Conservation (phyloP, 495 filamentous ascomycete genomes). For the Penicillium nucicola region DNA sequence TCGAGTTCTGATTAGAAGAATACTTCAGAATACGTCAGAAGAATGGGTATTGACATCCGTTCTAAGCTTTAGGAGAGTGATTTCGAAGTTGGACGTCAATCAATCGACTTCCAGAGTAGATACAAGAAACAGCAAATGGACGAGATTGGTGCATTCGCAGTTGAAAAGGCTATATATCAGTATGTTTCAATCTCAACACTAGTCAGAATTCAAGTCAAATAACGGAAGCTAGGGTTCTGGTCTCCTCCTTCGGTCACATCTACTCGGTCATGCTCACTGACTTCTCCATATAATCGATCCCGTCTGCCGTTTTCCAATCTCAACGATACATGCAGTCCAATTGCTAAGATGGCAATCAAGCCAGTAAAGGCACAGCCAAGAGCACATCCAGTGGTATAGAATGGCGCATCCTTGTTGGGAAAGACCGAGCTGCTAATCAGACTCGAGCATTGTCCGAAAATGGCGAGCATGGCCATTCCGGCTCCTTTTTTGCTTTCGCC, state of each 20-base stretch:
- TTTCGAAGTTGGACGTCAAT: too few species aligned
- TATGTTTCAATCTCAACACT: too few species aligned
- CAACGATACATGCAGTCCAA: slow-evolving; percentile 24
- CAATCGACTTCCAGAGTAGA: too few species aligned
- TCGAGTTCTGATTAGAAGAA: too few species aligned
- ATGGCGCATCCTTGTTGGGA: slow-evolving; percentile 20
- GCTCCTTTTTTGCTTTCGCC: slow-evolving; percentile 38
- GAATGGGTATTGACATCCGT: too few species aligned
- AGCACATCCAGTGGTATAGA: slow-evolving; percentile 26
- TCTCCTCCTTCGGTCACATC: slow-evolving; percentile 28
- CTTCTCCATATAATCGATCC: slow-evolving; percentile 23
- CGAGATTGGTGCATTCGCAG: too few species aligned
- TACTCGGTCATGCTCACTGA: slow-evolving; percentile 18
- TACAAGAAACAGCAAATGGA: too few species aligned
- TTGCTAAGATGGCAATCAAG: slow-evolving; percentile 22
- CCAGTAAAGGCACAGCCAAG: slow-evolving; percentile 30
- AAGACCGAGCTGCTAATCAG: slow-evolving; percentile 27
- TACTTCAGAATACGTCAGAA: too few species aligned
- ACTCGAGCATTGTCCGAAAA: slow-evolving; percentile 30
- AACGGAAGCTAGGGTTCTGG: slow-evolving; percentile 22
- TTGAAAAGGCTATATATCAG: too few species aligned
- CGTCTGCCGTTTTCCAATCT: slow-evolving; percentile 25
- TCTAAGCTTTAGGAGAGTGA: too few species aligned
- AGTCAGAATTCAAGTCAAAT: slow-evolving; percentile 23
- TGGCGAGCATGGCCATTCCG: slow-evolving; percentile 27